Conservation (phyloP, 2,329 filamentous ascomycete species). For the Beauveria bassiana region DNA sequence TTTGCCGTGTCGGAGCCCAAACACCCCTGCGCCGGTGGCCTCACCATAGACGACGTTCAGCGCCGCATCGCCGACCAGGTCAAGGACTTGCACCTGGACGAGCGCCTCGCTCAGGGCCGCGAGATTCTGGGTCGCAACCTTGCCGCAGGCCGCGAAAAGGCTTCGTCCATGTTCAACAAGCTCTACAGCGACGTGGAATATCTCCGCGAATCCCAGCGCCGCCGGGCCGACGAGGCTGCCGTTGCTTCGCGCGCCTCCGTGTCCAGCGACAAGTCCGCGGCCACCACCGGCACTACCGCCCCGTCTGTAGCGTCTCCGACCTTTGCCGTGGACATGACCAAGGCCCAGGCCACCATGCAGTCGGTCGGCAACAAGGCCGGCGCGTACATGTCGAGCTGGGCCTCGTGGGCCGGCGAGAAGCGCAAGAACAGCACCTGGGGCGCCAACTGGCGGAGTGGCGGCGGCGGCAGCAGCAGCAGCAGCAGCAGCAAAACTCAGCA, state of each 20-base stretch:
- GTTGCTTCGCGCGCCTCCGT: slow-evolving; percentile 14
- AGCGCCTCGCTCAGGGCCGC: slow-evolving; percentile 72
- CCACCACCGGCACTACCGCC: slow-evolving; percentile 16
- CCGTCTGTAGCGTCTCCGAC: slow-evolving; percentile 14
- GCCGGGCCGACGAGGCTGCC: slow-evolving; percentile 30
- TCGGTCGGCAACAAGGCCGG: slow-evolving; percentile 49
- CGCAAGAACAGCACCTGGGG: slow-evolving; percentile 48
- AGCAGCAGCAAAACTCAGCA: slow-evolving; percentile 23
- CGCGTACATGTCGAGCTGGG: slow-evolving; percentile 62
- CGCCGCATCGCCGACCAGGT: slow-evolving; percentile 85
- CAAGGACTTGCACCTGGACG: slow-evolving; percentile 87
- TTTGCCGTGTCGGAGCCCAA: slow-evolving; percentile 92
- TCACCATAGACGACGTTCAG: slow-evolving; percentile 92
- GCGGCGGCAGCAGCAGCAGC: slow-evolving; percentile 20
- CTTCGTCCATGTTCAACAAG: slow-evolving; percentile 77
- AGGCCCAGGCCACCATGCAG: slow-evolving; percentile 38
- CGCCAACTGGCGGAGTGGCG: slow-evolving; percentile 26
- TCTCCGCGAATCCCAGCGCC: slow-evolving; percentile 38
- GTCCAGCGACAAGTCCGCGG: slow-evolving; percentile 17
- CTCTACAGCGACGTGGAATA: slow-evolving; percentile 84
- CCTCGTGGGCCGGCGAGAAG: slow-evolving; percentile 68
- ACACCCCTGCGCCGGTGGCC: slow-evolving; percentile 85
- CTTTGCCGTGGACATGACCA: slow-evolving; percentile 26
- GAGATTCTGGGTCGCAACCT: slow-evolving; percentile 85
- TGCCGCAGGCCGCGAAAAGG: slow-evolving; percentile 81